A percentile compares a stretch with the other conserved stretches of the same genome.
phyloP scores from a whole-genome alignment of 2,329 filamentous ascomycete species.

The Fusarium succisae region DNA sequence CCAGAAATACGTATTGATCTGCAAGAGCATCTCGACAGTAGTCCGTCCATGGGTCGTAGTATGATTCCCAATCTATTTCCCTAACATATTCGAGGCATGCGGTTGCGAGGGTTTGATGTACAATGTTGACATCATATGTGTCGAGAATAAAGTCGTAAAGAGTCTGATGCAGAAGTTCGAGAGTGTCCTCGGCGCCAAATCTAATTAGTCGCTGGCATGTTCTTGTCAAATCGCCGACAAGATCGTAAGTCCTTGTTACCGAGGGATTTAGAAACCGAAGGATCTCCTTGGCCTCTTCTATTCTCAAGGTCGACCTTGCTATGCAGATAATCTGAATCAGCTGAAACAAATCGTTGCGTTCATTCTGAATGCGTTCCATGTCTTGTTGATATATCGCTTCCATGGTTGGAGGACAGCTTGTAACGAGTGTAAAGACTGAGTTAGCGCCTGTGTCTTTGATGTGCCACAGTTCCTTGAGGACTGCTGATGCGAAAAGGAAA shows the following conservation, averaged over 20 bases:
- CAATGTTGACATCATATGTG: slow-evolving; percentile 23
- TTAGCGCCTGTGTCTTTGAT: slow-evolving; percentile 36
- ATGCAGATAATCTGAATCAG: slow-evolving; percentile 31
- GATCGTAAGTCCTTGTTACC: slow-evolving; percentile 29
- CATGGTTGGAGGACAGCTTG: slow-evolving; percentile 32
- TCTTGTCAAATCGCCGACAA: slow-evolving; percentile 24
- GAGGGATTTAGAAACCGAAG: slow-evolving; percentile 25
- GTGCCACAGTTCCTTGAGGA: slow-evolving; percentile 33
- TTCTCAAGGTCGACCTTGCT: slow-evolving; percentile 7
- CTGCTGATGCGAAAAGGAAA: slow-evolving; percentile 32
- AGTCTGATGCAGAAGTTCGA: slow-evolving; percentile 37
- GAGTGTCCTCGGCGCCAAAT: slow-evolving; percentile 19
- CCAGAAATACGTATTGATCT: slow-evolving; percentile 6
- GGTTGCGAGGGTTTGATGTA: slow-evolving; percentile 20
- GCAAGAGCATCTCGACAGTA: background rate
- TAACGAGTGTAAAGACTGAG: slow-evolving; percentile 31
- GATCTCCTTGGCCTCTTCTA: slow-evolving; percentile 27
- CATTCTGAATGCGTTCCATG: slow-evolving; percentile 28
- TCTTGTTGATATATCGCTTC: slow-evolving; percentile 38
- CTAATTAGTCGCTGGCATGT: slow-evolving; percentile 30
- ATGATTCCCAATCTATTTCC: slow-evolving; percentile 16
- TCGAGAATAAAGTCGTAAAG: slow-evolving; percentile 34
- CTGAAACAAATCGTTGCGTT: slow-evolving; percentile 28
- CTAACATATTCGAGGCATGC: slow-evolving; percentile 23
- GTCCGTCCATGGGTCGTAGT: background rate